phyloP scores from a whole-genome alignment of 352 stramenopile genomes.

The Elongisporangium prolatum region DNA sequence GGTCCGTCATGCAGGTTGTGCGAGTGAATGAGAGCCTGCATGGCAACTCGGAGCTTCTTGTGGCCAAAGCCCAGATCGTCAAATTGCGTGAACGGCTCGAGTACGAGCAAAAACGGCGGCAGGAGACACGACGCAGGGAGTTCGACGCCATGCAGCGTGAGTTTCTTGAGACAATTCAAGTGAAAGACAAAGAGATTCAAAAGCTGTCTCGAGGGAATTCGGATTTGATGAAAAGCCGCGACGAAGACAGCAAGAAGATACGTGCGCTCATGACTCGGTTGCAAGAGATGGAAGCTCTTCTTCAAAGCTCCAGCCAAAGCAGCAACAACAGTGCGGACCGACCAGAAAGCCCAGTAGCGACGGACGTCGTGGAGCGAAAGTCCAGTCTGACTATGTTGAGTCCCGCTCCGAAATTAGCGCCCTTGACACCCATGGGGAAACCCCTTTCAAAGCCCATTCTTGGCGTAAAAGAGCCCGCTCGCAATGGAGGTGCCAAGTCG shows the following conservation, averaged over 20 bases:
- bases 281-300: conserved; percentile 29
- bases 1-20: conserved; percentile 69
- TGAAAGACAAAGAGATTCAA: conserved; percentile 60
- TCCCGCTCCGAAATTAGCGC: conserved; percentile 4
- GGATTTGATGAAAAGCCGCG: conserved; percentile 52
- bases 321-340: background rate
- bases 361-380: conserved; percentile 2
- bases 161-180: conserved; percentile 46
- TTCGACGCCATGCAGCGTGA: conserved; percentile 37
- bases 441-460: conserved; percentile 17
- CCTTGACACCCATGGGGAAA: conserved; percentile 7
- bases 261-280: conserved; percentile 36
- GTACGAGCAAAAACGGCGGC: conserved; percentile 37
- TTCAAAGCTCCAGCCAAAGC: conserved; percentile 1
- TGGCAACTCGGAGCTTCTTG: conserved; percentile 43
- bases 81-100: conserved; percentile 46
- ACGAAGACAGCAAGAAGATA: conserved; percentile 56
- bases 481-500: conserved; percentile 2
- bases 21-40: conserved; percentile 60
- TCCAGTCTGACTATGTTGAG: background rate
- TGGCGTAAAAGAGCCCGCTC: background rate
- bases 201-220: conserved; percentile 53
- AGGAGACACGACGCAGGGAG: conserved; percentile 54
- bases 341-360: conserved; percentile 2
- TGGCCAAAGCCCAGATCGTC: conserved; percentile 55